Evolutionary conservation across 2,329 filamentous ascomycete species (phyloP).

Genomic region (Plenodomus biglobosus): DNA sequence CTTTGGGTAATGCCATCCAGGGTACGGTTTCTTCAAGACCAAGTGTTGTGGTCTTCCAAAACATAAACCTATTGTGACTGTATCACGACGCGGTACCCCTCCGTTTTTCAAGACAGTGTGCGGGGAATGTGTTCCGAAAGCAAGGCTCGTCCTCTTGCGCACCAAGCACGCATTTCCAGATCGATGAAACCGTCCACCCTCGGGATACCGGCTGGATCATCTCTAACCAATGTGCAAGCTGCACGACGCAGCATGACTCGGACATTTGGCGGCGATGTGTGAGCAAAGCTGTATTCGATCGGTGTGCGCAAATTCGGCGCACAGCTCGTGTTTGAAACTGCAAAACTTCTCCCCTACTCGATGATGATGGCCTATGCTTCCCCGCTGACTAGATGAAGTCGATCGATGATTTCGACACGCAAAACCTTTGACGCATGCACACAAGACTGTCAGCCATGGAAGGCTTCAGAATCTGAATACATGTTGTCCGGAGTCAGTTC

Average conservation of each 20-base stretch:
- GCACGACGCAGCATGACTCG: constrained; percentile 6
- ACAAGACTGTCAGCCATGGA: too few species aligned
- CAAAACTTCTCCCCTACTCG: constrained; percentile 35
- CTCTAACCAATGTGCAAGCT: constrained; percentile 11
- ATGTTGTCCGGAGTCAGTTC: too few species aligned
- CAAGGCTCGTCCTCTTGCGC: neutral
- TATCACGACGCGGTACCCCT: neutral
- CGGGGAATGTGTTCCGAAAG: neutral
- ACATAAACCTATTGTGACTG: too few species aligned
- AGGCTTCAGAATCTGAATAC: too few species aligned
- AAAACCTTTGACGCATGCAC: neutral
- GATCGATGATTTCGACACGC: constrained; percentile 1
- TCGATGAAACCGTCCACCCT: constrained; percentile 1
- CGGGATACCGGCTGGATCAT: constrained; percentile 7
- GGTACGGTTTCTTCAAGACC: too few species aligned
- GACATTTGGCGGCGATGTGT: constrained; percentile 4
- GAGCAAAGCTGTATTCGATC: constrained; percentile 4
- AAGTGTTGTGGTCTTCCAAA: too few species aligned
- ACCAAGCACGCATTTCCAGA: neutral
- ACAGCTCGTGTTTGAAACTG: constrained; percentile 11
- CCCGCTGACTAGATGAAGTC: constrained; percentile 12
- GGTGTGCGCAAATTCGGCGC: constrained; percentile 11
- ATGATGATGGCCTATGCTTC: constrained; percentile 25
- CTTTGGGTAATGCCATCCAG: too few species aligned
- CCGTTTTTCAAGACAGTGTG: neutral